Percentiles rank a stretch among this genome's conserved stretches.
phyloP scores from a whole-genome alignment of 202 grass and related monocot species.

The Setaria viridis region DNA sequence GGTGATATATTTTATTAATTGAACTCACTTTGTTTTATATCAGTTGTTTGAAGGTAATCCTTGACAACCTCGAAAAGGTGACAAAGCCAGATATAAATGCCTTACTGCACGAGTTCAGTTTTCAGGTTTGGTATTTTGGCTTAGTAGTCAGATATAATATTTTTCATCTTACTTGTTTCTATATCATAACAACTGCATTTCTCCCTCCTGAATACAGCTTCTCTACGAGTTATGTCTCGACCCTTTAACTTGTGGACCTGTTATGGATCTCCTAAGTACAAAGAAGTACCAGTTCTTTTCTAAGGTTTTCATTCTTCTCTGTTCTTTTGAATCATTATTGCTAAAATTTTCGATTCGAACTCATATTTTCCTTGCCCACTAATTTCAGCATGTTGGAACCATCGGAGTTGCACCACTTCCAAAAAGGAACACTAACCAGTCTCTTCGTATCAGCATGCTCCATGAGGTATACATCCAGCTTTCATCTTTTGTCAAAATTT shows the following conservation, averaged over 20 bases:
- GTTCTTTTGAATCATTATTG: slow-evolving; percentile 35
- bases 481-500: slow-evolving; percentile 16
- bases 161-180: slow-evolving; percentile 30
- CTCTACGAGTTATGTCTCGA: slow-evolving; percentile 86
- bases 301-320: slow-evolving; percentile 72
- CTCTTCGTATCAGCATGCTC: slow-evolving; percentile 91
- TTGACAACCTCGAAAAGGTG: slow-evolving; percentile 94
- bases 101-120: slow-evolving; percentile 90
- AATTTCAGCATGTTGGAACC: slow-evolving; percentile 80
- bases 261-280: slow-evolving; percentile 92
- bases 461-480: slow-evolving; percentile 71
- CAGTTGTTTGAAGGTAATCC: slow-evolving; percentile 97
- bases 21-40: slow-evolving; percentile 45
- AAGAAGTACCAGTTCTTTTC: slow-evolving; percentile 95
- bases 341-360: not conserved
- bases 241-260: slow-evolving; percentile 72
- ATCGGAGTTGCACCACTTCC: slow-evolving; percentile 80
- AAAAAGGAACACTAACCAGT: slow-evolving; percentile 74
- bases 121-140: slow-evolving; percentile 75
- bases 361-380: slow-evolving; percentile 31
- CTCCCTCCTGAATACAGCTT: slow-evolving; percentile 62
- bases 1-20: slow-evolving; percentile 37
- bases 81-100: slow-evolving; percentile 80
- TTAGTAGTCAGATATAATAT: slow-evolving; percentile 8
- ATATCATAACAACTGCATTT: slow-evolving; percentile 35